Evolutionary conservation across 768 basidiomycete genomes (phyloP), one percentile per base, ranked within the genome.

Genomic region (Pisolithus orientalis): DNA sequence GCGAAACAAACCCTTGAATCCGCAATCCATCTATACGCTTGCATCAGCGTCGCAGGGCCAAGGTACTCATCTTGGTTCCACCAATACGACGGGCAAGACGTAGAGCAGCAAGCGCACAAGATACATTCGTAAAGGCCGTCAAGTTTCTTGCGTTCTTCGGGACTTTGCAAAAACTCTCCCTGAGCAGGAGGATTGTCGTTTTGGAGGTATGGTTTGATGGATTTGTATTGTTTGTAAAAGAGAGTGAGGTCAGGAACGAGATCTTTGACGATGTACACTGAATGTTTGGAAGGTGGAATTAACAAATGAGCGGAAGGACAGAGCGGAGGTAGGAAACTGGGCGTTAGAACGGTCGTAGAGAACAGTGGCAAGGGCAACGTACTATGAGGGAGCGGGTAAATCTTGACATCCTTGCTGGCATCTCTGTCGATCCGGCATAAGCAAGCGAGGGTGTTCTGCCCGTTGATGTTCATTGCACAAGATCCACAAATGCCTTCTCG

Each of bases 151-250:
- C 95, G 83, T 66, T 99, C 93, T 61, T 91, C 94, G 25, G 72
- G 82, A 10, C 90, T 87, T 72, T 98, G 96, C 50, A 95, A 75
- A 78, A 83, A 86, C 72, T 99, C 95, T 54, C 83, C 82, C 55
- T 83, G 72, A 57, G 77, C 89, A 2, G 94, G 94, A 0, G 87
- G 87, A 69, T 89, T 91, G 69, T 93, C 87, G 70, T 93, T 94
- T 77, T 95, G 86, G 37, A 97, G 80, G 77, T 85, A 98, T 5
- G 95, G 95, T 69, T 99, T 85, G 70, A 99, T 95, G 16, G 94
- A 94, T 74, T 98, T 98, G 88, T 99, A 98, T 69, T 99, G 96
- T 71, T 98, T 97, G 84, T 94, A 94, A 81, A 94, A 94, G 57
- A 83, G 83, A 9, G 88, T 90, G 59, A 90, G 75, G 74, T 91